These are phyloP conservation scores for Diplodia seriata DNA, from an alignment of 2,329 filamentous ascomycete genomes.

Conservation along the genomic window DNA sequence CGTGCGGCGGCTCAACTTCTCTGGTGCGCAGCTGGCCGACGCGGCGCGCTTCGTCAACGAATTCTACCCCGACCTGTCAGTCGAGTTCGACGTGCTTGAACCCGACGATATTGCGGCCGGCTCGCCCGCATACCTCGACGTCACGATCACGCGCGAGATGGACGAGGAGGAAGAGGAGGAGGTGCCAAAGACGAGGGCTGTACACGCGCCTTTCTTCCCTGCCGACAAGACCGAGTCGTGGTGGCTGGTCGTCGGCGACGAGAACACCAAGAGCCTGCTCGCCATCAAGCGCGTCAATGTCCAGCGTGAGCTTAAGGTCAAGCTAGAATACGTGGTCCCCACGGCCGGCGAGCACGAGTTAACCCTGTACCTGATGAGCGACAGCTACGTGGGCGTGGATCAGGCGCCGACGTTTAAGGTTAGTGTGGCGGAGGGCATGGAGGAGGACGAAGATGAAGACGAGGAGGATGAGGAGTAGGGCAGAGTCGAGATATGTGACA, in stretches of 20 bases:
- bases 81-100: slow-evolving; percentile 87
- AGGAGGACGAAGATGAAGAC: slow-evolving; percentile 88
- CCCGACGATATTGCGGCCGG: slow-evolving; percentile 80
- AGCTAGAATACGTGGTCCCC: slow-evolving; percentile 87
- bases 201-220: slow-evolving; percentile 96
- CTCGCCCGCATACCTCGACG: slow-evolving; percentile 79
- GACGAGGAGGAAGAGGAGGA: slow-evolving; percentile 74
- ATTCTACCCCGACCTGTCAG: slow-evolving; percentile 92
- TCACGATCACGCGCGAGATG: slow-evolving; percentile 84
- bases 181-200: slow-evolving; percentile 74
- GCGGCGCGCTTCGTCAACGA: slow-evolving; percentile 96
- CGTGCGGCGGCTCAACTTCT: slow-evolving; percentile 78
- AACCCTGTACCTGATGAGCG: slow-evolving; percentile 94
- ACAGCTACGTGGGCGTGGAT: slow-evolving; percentile 96
- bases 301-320: slow-evolving; percentile 75
- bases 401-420: slow-evolving; percentile 91
- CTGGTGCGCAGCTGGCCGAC: slow-evolving; percentile 81
- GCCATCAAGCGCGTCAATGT: slow-evolving; percentile 96
- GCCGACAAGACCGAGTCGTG: slow-evolving; percentile 93
- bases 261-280: slow-evolving; percentile 83
- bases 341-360: slow-evolving; percentile 83
- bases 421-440: slow-evolving; percentile 88
- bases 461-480: slow-evolving; percentile 56
- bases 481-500: no score
- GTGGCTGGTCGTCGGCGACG: slow-evolving; percentile 97